These are phyloP conservation scores for Bromus sterilis DNA, from an alignment of 176 grass and related monocot genomes.

Conservation along the genomic window DNA sequence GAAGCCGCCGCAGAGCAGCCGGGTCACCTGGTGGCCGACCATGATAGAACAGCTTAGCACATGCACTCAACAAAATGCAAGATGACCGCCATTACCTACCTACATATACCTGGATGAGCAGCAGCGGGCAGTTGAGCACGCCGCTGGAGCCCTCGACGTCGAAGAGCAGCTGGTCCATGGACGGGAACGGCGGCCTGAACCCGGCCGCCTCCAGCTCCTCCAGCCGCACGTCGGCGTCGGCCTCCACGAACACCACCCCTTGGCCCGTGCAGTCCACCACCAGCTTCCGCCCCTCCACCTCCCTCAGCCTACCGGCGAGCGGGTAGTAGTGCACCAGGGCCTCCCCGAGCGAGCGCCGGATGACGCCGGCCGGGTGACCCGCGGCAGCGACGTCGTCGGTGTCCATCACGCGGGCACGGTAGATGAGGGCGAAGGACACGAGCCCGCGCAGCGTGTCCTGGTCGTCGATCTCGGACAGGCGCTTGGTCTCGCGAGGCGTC, in stretches of 20 bases:
- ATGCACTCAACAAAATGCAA: neutral
- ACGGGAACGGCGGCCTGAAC: conserved; percentile 28
- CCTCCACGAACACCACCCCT: conserved; percentile 44
- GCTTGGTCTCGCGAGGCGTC: conserved; percentile 33
- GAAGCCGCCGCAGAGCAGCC: conserved; percentile 55
- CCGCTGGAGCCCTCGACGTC: neutral
- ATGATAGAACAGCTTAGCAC: neutral
- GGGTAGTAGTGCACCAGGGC: conserved; percentile 55
- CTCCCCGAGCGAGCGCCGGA: conserved; percentile 9
- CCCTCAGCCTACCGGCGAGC: conserved; percentile 31
- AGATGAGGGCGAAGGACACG: conserved; percentile 5
- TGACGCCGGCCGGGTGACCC: conserved; percentile 9
- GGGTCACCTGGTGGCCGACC: conserved; percentile 30
- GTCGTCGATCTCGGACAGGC: conserved; percentile 60
- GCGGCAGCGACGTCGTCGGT: neutral
- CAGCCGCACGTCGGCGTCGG: conserved; percentile 41
- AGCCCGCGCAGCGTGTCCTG: conserved; percentile 16
- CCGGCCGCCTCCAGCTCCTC: conserved; percentile 3
- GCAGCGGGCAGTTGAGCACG: conserved; percentile 17
- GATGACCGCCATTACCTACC: neutral
- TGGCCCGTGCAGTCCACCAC: conserved; percentile 47
- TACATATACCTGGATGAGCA: conserved; percentile 35
- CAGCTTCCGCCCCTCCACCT: conserved; percentile 26
- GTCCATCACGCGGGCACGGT: neutral
- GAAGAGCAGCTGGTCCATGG: conserved; percentile 33